Conservation (phyloP, 306 rosid species). For the Lupinus albus region DNA sequence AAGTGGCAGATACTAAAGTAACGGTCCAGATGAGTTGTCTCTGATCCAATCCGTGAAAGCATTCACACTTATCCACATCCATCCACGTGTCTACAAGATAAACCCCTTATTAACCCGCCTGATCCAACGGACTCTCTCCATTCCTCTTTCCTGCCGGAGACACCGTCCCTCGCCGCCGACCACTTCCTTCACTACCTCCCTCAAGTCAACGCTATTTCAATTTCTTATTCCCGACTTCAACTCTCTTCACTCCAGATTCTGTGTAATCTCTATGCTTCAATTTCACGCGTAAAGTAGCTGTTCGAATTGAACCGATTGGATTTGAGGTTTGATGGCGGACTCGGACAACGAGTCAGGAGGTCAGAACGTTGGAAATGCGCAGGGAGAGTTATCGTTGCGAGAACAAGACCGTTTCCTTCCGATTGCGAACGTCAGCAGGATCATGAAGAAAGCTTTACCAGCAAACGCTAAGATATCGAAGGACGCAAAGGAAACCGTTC, state of each 20-base stretch:
- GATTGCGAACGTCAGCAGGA: slow-evolving; percentile 87
- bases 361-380: slow-evolving; percentile 33
- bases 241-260: no score
- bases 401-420: slow-evolving; percentile 88
- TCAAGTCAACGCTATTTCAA: no score
- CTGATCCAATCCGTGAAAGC: slow-evolving; percentile 32
- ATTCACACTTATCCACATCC: slow-evolving; percentile 46
- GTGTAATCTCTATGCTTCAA: neutral
- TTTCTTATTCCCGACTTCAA: no score
- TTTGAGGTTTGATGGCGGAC: slow-evolving; percentile 65
- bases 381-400: slow-evolving; percentile 62
- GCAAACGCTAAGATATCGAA: slow-evolving; percentile 93
- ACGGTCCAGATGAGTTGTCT: slow-evolving; percentile 42
- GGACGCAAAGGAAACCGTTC: slow-evolving; percentile 89
- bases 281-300: neutral
- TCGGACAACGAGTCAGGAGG: slow-evolving; percentile 84
- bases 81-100: slow-evolving; percentile 55
- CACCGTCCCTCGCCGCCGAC: no score
- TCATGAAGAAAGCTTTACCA: slow-evolving; percentile 86
- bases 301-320: neutral
- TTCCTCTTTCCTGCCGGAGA: no score
- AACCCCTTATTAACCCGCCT: slow-evolving; percentile 48
- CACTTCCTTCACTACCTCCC: no score
- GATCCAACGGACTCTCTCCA: slow-evolving; percentile 52
- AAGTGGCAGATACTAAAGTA: slow-evolving; percentile 39